Base-by-base conservation (phyloP, 768 basidiomycete species). In the Boletus speciosus region DNA sequence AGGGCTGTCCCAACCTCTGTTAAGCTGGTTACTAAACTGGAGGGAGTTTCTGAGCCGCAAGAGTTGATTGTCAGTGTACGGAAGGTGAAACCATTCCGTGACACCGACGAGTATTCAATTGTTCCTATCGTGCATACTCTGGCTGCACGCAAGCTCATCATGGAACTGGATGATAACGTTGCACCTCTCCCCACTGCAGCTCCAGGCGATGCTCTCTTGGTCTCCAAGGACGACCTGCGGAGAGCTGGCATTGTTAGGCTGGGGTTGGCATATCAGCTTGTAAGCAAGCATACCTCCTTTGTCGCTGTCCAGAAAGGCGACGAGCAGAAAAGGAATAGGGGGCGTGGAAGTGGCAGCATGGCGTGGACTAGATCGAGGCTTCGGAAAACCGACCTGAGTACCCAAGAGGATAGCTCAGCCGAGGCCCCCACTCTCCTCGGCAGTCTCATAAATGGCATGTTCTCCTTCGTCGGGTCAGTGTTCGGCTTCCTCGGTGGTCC, bases 201-300 rank as follows among this genome's bases (percentile, higher is more conserved):
- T 6, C 56, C 61, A 8, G 56, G 48, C 16, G 67, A 71, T 31
- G 57, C 62, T 10, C 56, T 63, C n/a, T 16, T 63, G 3, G 58
- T 46, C 45, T 64, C 71, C 1, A 63, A 67, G 2, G 73, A 71
- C 0, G 71, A 74, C 23, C 61, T 75, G 29, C 70, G 71, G 25
- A 77, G 72, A 62, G 77, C 76, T 4, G 71, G 74, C 2, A 80
- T 84, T 31, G 63, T 83, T 11, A 72, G 74, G 36, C 72, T 85
- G 2, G 83, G 81, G 6, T 66, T 74, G 54, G 66, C 65, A 29
- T 84, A 84, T 56, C 77, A 78, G 52, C 73, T 86, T 40, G 76
- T 73, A 1, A 84, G 78, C 63, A 61, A 62, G 38, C 65, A 78
- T 54, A 86, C 84, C 0, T 81, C 81, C 2, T 86, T 85, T 59